Evolutionary conservation across 495 filamentous ascomycete species (phyloP).

Genomic region (Gamarada debralockiae): DNA sequence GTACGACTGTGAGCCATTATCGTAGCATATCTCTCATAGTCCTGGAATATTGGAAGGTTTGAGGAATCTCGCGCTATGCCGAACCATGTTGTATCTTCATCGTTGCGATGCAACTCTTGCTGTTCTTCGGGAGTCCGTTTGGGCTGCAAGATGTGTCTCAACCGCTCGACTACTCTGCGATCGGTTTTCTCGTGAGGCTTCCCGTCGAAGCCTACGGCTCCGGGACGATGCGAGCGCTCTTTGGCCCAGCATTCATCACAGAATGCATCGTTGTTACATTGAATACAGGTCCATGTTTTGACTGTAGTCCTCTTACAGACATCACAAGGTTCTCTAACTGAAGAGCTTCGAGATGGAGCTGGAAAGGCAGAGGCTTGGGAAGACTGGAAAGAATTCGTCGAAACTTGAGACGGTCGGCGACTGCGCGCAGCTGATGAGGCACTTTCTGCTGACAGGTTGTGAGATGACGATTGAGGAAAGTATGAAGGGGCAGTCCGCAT

Average conservation of each 20-base stretch:
- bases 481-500: too few species aligned
- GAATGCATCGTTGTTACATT: conserved; percentile 40
- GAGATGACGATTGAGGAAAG: too few species aligned
- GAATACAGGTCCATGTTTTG: conserved; percentile 30
- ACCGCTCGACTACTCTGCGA: conserved; percentile 12
- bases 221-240: conserved; percentile 32
- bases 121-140: conserved; percentile 1
- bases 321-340: conserved; percentile 17
- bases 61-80: conserved; percentile 33
- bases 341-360: background rate
- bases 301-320: conserved; percentile 24
- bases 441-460: too few species aligned
- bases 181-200: conserved; percentile 26
- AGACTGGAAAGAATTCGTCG: background rate
- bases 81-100: conserved; percentile 48
- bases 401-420: too few species aligned
- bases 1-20: conserved; percentile 36
- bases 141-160: conserved; percentile 19
- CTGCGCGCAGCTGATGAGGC: too few species aligned
- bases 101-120: conserved; percentile 12
- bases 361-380: background rate
- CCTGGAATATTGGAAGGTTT: conserved; percentile 31
- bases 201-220: conserved; percentile 30
- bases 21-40: conserved; percentile 35
- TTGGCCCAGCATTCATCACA: conserved; percentile 35